Percentiles rank a stretch among this genome's conserved stretches.
phyloP scores from a whole-genome alignment of 1,139 yeast genomes.

The Yamadazyma diospyri region DNA sequence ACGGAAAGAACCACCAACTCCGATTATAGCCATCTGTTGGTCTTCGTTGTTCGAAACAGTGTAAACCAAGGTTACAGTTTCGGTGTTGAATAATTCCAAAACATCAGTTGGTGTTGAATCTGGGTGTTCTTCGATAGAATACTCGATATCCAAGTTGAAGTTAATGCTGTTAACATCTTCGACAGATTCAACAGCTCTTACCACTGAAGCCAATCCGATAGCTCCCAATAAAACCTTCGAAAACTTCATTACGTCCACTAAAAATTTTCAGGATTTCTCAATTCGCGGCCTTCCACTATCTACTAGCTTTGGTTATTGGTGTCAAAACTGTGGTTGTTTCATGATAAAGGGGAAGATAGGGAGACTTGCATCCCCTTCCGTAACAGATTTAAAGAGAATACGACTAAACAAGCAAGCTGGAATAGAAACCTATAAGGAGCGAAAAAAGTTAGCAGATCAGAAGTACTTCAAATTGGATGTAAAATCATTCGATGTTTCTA shows the following conservation, averaged over 20 bases:
- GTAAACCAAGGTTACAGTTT: slow-evolving; percentile 53
- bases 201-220: slow-evolving; percentile 7
- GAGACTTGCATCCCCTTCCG: no score
- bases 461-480: slow-evolving; percentile 1
- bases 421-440: no score
- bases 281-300: background rate
- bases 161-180: slow-evolving; percentile 16
- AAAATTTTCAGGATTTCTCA: slow-evolving; percentile 7
- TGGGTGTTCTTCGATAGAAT: slow-evolving; percentile 41
- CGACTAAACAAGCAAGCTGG: no score
- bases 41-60: slow-evolving; percentile 57
- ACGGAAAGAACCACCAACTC: slow-evolving; percentile 70
- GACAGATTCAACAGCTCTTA: slow-evolving; percentile 15
- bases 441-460: background rate
- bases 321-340: background rate
- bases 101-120: slow-evolving; percentile 31
- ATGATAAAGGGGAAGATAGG: background rate
- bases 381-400: no score
- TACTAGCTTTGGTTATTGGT: background rate
- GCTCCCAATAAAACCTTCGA: background rate
- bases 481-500: slow-evolving; percentile 1
- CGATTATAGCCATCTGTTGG: slow-evolving; percentile 51
- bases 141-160: slow-evolving; percentile 36
- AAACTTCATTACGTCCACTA: slow-evolving; percentile 17
- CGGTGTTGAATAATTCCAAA: slow-evolving; percentile 48